Base-by-base conservation (phyloP, 768 basidiomycete species). In the Stropharia rugosoannulata region DNA sequence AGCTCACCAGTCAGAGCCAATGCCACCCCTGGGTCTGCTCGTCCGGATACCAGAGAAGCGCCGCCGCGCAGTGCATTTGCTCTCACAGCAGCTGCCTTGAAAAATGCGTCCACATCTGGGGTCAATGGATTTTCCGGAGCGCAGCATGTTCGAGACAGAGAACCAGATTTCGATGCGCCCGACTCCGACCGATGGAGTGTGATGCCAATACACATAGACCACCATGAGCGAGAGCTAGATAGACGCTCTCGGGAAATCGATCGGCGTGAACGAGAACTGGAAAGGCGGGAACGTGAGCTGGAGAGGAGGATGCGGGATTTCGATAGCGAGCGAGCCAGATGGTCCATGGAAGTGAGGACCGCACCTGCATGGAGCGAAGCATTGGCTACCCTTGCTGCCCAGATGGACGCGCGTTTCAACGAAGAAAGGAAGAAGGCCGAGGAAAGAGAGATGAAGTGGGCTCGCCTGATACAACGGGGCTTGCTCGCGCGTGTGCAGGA, bases 211-310 rank as follows among this genome's bases (percentile, higher is more conserved):
- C 29, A 32, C 6, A 32, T 32, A 10, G 41, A 52, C 41, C 51
- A 35, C 7, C 51, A 42, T 11, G 63, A 64, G 38, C 60, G 59
- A 11, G 59, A 56, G 35, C 41, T 60, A 13, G 64, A 66, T 29
- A 50, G 64, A n/a, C 50, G 64, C n/a, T 58, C 60, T 13, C 59
- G 64, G 2, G 65, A 66, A 27, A 45, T 66, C 40, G 65, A 66
- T 40, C 59, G 65, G 5, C 61, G 61, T 4, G 65, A 62, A 42
- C 59, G 65, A 22, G 65, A 66, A 42, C 56, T 66, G 9, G 65
- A 66, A 27, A 50, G 65, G 19, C 48, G 61, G 9, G 63, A 64
- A 43, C 59, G 65, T 7, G 65, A 64, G 39, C 57, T 61, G 32
- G 64, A 65, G 22, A 29, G 59, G 32, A 39, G 52, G 48, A 47